Percentiles rank a stretch among this genome's conserved stretches.
Evolutionary conservation across 2,329 filamentous ascomycete species (phyloP).

Genomic region (Delphinella strobiligena): DNA sequence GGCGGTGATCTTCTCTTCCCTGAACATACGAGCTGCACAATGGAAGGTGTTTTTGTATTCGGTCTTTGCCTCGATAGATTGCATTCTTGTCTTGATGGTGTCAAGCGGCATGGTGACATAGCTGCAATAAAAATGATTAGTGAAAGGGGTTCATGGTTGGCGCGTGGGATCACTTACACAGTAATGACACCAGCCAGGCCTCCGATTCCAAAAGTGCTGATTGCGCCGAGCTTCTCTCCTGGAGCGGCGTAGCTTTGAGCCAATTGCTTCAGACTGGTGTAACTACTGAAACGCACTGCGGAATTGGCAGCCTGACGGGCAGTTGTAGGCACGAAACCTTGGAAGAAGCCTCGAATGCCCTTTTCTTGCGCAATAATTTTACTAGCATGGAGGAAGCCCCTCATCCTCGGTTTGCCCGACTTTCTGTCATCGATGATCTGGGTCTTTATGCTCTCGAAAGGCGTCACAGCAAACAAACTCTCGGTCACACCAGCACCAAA

Average conservation of each 20-base stretch:
- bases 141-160: not conserved
- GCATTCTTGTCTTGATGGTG: constrained; percentile 94
- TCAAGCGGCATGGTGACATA: constrained; percentile 59
- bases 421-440: constrained; percentile 97
- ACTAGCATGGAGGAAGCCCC: constrained; percentile 83
- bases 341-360: constrained; percentile 86
- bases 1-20: constrained; percentile 76
- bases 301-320: constrained; percentile 91
- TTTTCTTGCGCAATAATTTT: constrained; percentile 78
- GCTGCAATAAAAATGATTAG: constrained; percentile 5
- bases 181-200: constrained; percentile 83
- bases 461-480: constrained; percentile 84
- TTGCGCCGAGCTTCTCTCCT: constrained; percentile 81
- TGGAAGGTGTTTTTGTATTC: constrained; percentile 79
- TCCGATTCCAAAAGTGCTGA: constrained; percentile 84
- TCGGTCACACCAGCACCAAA: constrained; percentile 94
- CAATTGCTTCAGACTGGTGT: constrained; percentile 77
- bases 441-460: constrained; percentile 97
- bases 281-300: constrained; percentile 79
- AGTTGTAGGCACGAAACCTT: constrained; percentile 90
- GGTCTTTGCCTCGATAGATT: constrained; percentile 73
- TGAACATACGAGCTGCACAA: constrained; percentile 73
- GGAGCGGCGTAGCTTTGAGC: constrained; percentile 88
- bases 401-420: constrained; percentile 69
- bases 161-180: constrained; percentile 47